These are phyloP conservation scores for Hypocreales sp. DNA, from an alignment of 2,329 filamentous ascomycete genomes.

Conservation along the genomic window DNA sequence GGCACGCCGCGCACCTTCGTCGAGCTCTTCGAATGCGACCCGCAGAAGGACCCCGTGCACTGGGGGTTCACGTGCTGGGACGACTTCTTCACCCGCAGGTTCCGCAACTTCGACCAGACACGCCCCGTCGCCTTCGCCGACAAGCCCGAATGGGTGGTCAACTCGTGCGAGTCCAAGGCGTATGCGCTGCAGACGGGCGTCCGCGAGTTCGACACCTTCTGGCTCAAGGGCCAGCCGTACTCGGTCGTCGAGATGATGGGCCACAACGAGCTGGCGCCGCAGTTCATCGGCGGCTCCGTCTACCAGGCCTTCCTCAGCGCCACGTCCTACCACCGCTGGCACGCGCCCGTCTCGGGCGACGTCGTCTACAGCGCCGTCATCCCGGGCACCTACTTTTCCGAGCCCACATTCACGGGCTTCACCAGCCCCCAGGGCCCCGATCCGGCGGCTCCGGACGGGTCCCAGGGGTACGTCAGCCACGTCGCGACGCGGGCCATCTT, in stretches of 20 bases:
- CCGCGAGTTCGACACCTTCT: conserved; percentile 41
- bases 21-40: conserved; percentile 8
- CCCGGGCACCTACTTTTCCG: conserved; percentile 49
- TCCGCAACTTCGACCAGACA: conserved; percentile 19
- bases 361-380: conserved; percentile 36
- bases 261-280: conserved; percentile 25
- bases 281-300: conserved; percentile 44
- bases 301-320: conserved; percentile 53
- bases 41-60: conserved; percentile 1
- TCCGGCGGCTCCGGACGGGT: conserved; percentile 11
- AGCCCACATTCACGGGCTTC: conserved; percentile 13
- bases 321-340: conserved; percentile 53
- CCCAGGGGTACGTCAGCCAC: conserved; percentile 46
- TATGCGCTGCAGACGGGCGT: conserved; percentile 31
- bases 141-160: conserved; percentile 23
- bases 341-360: conserved; percentile 43
- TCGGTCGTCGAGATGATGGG: conserved; percentile 43
- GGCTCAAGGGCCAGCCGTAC: conserved; percentile 51
- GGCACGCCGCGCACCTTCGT: conserved; percentile 3
- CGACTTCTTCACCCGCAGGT: conserved; percentile 42
- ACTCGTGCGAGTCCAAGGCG: conserved; percentile 44
- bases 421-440: conserved; percentile 6
- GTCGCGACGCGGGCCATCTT: conserved; percentile 51
- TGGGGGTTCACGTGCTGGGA: conserved; percentile 47
- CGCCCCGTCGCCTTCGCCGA: conserved; percentile 37